phyloP scores from a whole-genome alignment of 2,329 filamentous ascomycete genomes.

The Daldinia eschscholtzii region DNA sequence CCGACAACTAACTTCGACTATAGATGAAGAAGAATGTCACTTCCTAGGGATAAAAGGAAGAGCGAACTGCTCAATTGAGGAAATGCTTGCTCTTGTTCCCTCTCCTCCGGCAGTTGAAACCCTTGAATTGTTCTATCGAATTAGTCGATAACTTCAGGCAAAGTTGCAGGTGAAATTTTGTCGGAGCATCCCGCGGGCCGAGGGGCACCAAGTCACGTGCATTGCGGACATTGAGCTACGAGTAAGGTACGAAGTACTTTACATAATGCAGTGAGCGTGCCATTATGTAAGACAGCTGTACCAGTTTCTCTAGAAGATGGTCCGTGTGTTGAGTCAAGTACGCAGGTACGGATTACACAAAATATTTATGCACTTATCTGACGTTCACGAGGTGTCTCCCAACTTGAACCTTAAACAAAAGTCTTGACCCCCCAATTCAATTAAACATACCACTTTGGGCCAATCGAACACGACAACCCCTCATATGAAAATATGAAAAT shows the following conservation, averaged over 20 bases:
- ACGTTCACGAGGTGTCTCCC: conserved; percentile 3
- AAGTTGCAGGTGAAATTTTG: conserved; percentile 25
- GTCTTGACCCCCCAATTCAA: conserved; percentile 13
- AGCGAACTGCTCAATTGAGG: neutral
- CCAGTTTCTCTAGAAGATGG: neutral
- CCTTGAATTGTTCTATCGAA: conserved; percentile 16
- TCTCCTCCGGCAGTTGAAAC: conserved; percentile 23
- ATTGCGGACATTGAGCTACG: neutral
- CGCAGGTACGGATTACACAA: neutral
- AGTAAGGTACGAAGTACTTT: neutral
- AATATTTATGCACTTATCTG: conserved; percentile 9
- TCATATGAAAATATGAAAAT: conserved; percentile 19
- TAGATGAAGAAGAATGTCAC: neutral
- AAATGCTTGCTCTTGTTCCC: conserved; percentile 11
- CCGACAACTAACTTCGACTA: neutral
- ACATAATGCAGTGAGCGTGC: neutral
- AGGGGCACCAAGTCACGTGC: conserved; percentile 20
- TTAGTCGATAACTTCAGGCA: conserved; percentile 8
- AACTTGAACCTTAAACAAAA: neutral
- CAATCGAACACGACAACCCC: conserved; percentile 32
- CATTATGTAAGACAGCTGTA: neutral
- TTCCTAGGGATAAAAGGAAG: conserved; percentile 1
- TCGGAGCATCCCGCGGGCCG: conserved; percentile 38
- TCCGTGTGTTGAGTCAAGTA: conserved; percentile 5
- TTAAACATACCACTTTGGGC: conserved; percentile 22